phyloP scores from a whole-genome alignment of 225 moss, liverwort and hornwort genomes.

The Rhytidiadelphus loreus region DNA sequence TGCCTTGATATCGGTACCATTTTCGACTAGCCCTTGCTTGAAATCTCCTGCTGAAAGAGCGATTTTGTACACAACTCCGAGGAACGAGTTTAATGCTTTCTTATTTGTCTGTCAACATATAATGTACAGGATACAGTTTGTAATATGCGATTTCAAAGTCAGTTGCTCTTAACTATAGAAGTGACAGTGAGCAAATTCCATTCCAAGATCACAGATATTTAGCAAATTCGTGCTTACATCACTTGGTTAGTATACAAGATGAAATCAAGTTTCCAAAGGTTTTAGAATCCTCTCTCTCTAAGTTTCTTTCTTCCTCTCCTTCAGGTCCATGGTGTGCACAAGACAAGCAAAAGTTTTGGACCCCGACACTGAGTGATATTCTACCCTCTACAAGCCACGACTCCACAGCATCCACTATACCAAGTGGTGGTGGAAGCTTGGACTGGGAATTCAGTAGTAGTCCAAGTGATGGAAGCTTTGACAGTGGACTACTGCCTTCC shows the following conservation, averaged over 20 bases:
- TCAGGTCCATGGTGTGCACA: conserved; percentile 36
- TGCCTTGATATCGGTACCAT: conserved; percentile 31
- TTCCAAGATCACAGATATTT: not conserved
- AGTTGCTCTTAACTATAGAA: not conserved
- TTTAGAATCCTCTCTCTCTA: too few relatives aligned
- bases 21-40: not conserved
- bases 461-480: not conserved
- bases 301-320: not conserved
- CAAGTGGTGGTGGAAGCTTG: not conserved
- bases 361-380: not conserved
- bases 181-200: not conserved
- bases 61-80: not conserved
- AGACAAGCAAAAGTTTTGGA: conserved; percentile 37
- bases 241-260: not conserved
- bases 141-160: not conserved
- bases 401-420: not conserved
- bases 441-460: not conserved
- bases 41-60: not conserved
- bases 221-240: too few relatives aligned
- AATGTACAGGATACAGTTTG: not conserved
- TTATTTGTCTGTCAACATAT: not conserved
- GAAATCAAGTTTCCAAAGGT: not conserved
- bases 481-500: not conserved
- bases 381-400: not conserved
- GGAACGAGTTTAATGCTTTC: not conserved